These are phyloP conservation scores for Aspergillus haitiensis DNA, from an alignment of 495 filamentous ascomycete genomes.

Conservation along the genomic window DNA sequence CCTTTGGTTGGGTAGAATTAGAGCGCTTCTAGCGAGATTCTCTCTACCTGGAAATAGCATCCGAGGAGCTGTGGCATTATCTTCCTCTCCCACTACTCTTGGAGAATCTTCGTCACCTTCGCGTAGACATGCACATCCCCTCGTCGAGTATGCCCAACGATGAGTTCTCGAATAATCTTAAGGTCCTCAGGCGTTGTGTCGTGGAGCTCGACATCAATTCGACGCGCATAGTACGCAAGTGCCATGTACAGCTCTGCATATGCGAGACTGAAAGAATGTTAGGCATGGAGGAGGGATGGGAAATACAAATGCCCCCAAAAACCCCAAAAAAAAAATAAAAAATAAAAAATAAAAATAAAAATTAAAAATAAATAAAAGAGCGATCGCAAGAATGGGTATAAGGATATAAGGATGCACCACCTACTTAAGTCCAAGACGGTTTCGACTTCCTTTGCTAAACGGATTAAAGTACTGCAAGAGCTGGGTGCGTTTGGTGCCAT, in stretches of 20 bases:
- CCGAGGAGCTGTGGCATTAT: no score
- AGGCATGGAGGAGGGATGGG: no score
- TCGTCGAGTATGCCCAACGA: constrained; percentile 7
- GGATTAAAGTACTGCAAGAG: constrained; percentile 39
- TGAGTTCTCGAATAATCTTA: constrained; percentile 3
- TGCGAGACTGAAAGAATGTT: constrained; percentile 20
- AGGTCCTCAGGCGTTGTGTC: constrained; percentile 28
- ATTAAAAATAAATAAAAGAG: no score
- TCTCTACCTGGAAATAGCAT: no score
- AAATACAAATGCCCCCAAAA: not conserved
- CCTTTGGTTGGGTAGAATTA: no score
- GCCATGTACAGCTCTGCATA: constrained; percentile 28
- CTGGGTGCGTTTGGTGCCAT: constrained; percentile 22
- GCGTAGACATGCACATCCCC: constrained; percentile 9
- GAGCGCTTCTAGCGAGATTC: no score
- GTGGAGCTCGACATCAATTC: constrained; percentile 31
- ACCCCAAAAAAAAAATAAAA: not conserved
- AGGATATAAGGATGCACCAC: no score
- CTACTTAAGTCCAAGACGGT: constrained; percentile 35
- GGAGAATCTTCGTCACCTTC: not conserved
- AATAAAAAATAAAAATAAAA: no score
- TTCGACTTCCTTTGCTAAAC: constrained; percentile 47
- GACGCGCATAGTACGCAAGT: constrained; percentile 20
- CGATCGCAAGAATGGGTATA: no score
- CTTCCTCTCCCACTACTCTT: not conserved